These are phyloP conservation scores for Medicago lupulina DNA, from an alignment of 306 rosid genomes.

Conservation along the genomic window DNA sequence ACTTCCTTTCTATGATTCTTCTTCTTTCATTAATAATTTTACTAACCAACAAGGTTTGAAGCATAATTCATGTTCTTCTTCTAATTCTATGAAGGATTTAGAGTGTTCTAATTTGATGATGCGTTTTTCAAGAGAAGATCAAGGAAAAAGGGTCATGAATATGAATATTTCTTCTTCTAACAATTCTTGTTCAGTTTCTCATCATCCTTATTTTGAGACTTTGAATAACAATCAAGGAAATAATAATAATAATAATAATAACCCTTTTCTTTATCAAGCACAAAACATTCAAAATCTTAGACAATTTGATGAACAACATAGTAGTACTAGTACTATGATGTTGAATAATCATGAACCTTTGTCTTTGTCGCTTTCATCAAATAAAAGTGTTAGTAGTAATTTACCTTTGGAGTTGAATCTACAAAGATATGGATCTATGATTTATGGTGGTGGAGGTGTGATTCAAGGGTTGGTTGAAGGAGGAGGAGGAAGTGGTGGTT, in stretches of 20 bases:
- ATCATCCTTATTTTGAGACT: slow-evolving; percentile 54
- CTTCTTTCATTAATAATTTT: slow-evolving; percentile 62
- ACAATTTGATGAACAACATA: background rate
- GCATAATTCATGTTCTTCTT: background rate
- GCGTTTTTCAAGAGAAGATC: slow-evolving; percentile 7
- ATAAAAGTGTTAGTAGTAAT: slow-evolving; percentile 26
- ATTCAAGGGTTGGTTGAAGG: slow-evolving; percentile 42
- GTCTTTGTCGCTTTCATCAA: slow-evolving; percentile 76
- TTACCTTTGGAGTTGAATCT: slow-evolving; percentile 56
- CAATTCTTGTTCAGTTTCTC: slow-evolving; percentile 48
- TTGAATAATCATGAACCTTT: slow-evolving; percentile 79
- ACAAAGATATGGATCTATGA: slow-evolving; percentile 55
- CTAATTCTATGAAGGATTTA: slow-evolving; percentile 21
- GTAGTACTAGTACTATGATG: slow-evolving; percentile 33
- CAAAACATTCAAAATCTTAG: slow-evolving; percentile 52
- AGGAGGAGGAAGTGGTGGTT: slow-evolving; percentile 38
- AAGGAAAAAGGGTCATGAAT: slow-evolving; percentile 31
- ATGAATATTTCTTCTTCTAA: slow-evolving; percentile 36
- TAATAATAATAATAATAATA: slow-evolving; percentile 55
- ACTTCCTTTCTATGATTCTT: slow-evolving; percentile 66
- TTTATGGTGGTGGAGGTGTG: slow-evolving; percentile 45
- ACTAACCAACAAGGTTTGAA: slow-evolving; percentile 1
- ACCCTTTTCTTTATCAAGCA: slow-evolving; percentile 46
- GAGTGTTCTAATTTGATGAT: slow-evolving; percentile 16
- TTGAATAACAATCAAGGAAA: slow-evolving; percentile 34